Evolutionary conservation across 495 filamentous ascomycete species (phyloP).

Genomic region (Penicillium ucsense): DNA sequence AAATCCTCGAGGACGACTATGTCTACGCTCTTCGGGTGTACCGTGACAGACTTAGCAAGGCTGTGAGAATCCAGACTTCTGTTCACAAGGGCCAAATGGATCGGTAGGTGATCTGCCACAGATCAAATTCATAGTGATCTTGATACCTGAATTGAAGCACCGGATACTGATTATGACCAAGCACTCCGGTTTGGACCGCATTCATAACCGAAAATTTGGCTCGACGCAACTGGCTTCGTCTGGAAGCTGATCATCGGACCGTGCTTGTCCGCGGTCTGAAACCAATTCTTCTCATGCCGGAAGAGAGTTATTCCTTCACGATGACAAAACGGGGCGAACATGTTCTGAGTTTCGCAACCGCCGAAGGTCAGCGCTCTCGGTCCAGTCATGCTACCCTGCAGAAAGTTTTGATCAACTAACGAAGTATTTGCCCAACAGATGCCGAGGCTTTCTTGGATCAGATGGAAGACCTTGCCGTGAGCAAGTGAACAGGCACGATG

Average conservation of each 20-base stretch:
- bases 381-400: neutral
- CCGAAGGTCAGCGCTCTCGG: constrained; percentile 16
- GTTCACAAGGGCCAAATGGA: constrained; percentile 33
- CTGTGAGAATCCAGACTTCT: constrained; percentile 48
- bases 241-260: constrained; percentile 32
- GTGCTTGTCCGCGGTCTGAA: constrained; percentile 53
- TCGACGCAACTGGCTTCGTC: constrained; percentile 48
- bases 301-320: constrained; percentile 41
- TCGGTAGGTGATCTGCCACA: constrained; percentile 16
- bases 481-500: no score
- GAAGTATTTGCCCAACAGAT: constrained; percentile 14
- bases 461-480: constrained; percentile 14
- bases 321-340: constrained; percentile 24
- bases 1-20: constrained; percentile 61
- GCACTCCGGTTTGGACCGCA: constrained; percentile 63
- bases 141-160: neutral
- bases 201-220: constrained; percentile 56
- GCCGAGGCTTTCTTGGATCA: constrained; percentile 24
- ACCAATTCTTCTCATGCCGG: constrained; percentile 49
- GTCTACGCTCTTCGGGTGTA: constrained; percentile 65
- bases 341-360: constrained; percentile 27
- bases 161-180: constrained; percentile 1
- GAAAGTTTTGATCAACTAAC: neutral
- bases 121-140: no score
- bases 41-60: constrained; percentile 52